Percentiles rank a stretch among this genome's conserved stretches.
phyloP scores from a whole-genome alignment of 139 green algal species.

The Chlorella sp. region DNA sequence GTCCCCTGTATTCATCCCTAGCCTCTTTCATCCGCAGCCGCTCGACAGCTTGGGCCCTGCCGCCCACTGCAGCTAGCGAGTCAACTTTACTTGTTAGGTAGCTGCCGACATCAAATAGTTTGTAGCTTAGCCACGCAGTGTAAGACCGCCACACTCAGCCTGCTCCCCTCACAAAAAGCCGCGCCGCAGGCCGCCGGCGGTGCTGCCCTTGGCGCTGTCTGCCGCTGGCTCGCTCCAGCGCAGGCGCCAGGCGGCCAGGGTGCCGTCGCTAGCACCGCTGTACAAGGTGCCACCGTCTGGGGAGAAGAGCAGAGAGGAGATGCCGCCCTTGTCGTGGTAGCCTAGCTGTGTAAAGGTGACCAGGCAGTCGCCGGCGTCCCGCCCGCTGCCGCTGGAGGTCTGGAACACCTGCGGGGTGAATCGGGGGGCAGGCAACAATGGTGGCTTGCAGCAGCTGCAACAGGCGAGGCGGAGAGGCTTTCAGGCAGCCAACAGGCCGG shows the following conservation, averaged over 20 bases:
- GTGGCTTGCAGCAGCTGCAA: too few species aligned
- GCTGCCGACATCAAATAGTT: not conserved
- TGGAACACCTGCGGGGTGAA: conserved; percentile 19
- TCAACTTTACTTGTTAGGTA: not conserved
- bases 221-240: not conserved
- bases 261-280: conserved; percentile 44
- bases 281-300: conserved; percentile 22
- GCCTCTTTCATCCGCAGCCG: too few species aligned
- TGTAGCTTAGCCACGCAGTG: not conserved
- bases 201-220: not conserved
- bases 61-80: too few species aligned
- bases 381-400: not conserved
- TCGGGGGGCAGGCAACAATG: too few species aligned
- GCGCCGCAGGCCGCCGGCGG: not conserved
- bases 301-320: conserved; percentile 36
- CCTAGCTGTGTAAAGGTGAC: conserved; percentile 41
- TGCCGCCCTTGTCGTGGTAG: conserved; percentile 21
- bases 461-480: too few species aligned
- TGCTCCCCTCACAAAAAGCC: conserved; percentile 25
- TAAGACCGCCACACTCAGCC: not conserved
- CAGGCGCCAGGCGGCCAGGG: conserved; percentile 31
- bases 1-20: too few species aligned
- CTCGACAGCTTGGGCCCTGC: too few species aligned
- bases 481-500: too few species aligned
- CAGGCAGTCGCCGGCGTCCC: conserved; percentile 41